Base-by-base conservation (phyloP, 129 eudicot genomes). In the Rutidosis leptorrhynchoides region DNA sequence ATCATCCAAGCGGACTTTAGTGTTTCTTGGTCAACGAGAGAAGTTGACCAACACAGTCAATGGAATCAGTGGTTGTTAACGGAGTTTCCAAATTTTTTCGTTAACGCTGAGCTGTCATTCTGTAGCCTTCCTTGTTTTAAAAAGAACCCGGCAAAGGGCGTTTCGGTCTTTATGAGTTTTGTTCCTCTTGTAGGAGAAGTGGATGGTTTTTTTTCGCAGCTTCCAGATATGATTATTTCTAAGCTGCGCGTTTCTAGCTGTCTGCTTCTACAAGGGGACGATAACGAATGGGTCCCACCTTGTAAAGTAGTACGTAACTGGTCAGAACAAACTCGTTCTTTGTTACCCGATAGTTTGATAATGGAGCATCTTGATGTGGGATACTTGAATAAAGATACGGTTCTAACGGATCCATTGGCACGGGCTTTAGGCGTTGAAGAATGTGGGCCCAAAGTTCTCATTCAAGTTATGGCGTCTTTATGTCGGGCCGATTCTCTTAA, bases 1-100 rank as follows among this genome's bases (percentile, higher is more conserved):
- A 88, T 88, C 22, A 76, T 88, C 30, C 96, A 88, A 85, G 96
- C 89, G 19, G 96, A 88, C 76, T 88, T 88, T 78, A 75, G 80
- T 52, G 83, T 88, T 72, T 87, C 96, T 58, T 88, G 93, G n/a
- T 88, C 96, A 62, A 77, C 89, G 61, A 92, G 85, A 60, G 96
- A 83, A 74, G 96, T 88, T 64, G 92, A 88, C 68, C 89, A 82
- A 23, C 78, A 85, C 76, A 88, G 89, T 65, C 83, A 87, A 12
- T 88, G 96, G 96, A 88, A 88, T 73, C 92, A 88, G 40, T 85
- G 87, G 89, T 61, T 88, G 69, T 61, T 88, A 49, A 82, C 96
- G 2, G 88, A 83, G 65, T 82, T 88, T 74, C 93, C 96, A 62
- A 77, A 68, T 48, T 81, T 88, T 65, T 88, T 88, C 68, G 83